A percentile compares a stretch with the other conserved stretches of the same genome.
Conservation (phyloP, 768 basidiomycete genomes). For the Amanita inopinata region DNA sequence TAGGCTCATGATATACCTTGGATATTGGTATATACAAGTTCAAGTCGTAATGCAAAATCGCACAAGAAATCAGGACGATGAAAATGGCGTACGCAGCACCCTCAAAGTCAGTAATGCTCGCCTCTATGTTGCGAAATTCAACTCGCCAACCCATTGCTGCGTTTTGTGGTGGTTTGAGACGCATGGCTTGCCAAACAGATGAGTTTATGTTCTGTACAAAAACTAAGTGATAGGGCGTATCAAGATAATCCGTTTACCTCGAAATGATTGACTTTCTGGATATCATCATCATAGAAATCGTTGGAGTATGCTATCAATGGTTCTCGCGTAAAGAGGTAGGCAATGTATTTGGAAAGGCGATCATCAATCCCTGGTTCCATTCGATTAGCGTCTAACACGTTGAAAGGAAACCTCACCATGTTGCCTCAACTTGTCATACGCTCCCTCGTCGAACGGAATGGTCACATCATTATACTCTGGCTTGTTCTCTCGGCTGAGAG, state of each 20-base stretch:
- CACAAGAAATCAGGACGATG: constrained; percentile 7
- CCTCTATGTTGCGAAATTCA: constrained; percentile 9
- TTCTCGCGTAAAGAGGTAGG: constrained; percentile 4
- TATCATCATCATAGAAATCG: constrained; percentile 1
- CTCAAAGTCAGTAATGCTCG: constrained; percentile 11
- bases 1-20: background rate
- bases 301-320: constrained; percentile 6
- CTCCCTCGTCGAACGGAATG: background rate
- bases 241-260: background rate
- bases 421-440: constrained; percentile 4
- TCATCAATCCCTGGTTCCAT: constrained; percentile 8
- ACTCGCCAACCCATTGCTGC: constrained; percentile 8
- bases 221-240: background rate
- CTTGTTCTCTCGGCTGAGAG: constrained; percentile 1
- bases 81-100: constrained; percentile 10
- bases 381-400: background rate
- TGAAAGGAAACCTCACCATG: constrained; percentile 3
- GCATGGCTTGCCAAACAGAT: constrained; percentile 7
- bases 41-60: constrained; percentile 10
- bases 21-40: constrained; percentile 10
- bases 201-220: constrained; percentile 5
- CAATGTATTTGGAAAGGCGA: constrained; percentile 6
- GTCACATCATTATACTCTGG: constrained; percentile 8
- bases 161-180: constrained; percentile 6
- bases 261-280: background rate